A percentile compares a stretch with the other conserved stretches of the same genome.
These are phyloP conservation scores for Lecanicillium sp. DNA, from an alignment of 2,329 filamentous ascomycete species.

Conservation along the genomic window DNA sequence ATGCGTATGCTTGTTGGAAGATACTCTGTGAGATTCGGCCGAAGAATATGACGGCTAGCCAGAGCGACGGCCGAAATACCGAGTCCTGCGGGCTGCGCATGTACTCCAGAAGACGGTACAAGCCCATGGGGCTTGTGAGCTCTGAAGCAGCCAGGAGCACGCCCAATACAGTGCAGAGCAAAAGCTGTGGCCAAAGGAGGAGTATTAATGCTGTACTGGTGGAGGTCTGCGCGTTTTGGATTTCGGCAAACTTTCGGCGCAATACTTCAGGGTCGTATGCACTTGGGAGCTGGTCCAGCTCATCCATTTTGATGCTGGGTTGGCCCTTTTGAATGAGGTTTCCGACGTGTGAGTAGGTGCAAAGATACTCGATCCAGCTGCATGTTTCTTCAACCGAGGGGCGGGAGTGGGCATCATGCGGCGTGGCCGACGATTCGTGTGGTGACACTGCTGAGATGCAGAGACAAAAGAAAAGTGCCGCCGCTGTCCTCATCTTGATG, in stretches of 20 bases:
- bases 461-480: too few species aligned
- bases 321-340: slow-evolving; percentile 31
- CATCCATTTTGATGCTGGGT: slow-evolving; percentile 24
- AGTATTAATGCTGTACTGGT: background rate
- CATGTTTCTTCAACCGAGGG: slow-evolving; percentile 49
- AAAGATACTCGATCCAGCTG: slow-evolving; percentile 47
- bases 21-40: slow-evolving; percentile 44
- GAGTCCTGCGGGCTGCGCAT: slow-evolving; percentile 41
- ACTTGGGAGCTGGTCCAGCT: slow-evolving; percentile 33
- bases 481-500: too few species aligned
- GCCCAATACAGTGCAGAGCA: slow-evolving; percentile 23
- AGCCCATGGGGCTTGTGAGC: slow-evolving; percentile 45
- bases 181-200: slow-evolving; percentile 1
- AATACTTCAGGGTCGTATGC: background rate
- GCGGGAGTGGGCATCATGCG: too few species aligned
- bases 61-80: slow-evolving; percentile 42
- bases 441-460: too few species aligned
- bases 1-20: slow-evolving; percentile 51
- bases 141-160: slow-evolving; percentile 37
- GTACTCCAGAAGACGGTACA: slow-evolving; percentile 48
- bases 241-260: background rate
- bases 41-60: slow-evolving; percentile 47
- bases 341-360: slow-evolving; percentile 33
- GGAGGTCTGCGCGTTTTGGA: background rate
- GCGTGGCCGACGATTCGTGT: too few species aligned